A percentile compares a stretch with the other conserved stretches of the same genome.
Conservation (phyloP, 805 yeast species). For the Schwanniomyces sp. region DNA sequence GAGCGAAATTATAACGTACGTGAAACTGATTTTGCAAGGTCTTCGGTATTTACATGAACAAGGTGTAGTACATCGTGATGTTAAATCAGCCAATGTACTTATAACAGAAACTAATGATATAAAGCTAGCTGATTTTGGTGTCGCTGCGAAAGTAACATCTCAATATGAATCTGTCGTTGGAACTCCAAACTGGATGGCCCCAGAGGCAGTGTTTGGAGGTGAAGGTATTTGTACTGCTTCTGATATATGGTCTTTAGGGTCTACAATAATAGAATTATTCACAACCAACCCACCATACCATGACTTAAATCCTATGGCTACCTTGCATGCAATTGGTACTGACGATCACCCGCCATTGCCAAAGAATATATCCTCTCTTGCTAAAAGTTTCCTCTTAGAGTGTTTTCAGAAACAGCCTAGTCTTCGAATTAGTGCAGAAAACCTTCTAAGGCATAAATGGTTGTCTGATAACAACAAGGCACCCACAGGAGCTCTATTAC, state of each 20-base stretch:
- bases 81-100: slow-evolving; percentile 89
- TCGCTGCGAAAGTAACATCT: slow-evolving; percentile 62
- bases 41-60: slow-evolving; percentile 65
- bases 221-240: slow-evolving; percentile 86
- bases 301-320: slow-evolving; percentile 72
- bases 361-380: slow-evolving; percentile 38
- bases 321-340: slow-evolving; percentile 79
- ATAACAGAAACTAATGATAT: slow-evolving; percentile 64
- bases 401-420: slow-evolving; percentile 75
- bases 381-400: slow-evolving; percentile 57
- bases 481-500: slow-evolving; percentile 1
- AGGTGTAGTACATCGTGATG: slow-evolving; percentile 82
- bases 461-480: slow-evolving; percentile 21
- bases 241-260: slow-evolving; percentile 93
- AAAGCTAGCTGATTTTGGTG: slow-evolving; percentile 94
- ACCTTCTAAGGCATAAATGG: slow-evolving; percentile 65
- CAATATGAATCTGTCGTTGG: slow-evolving; percentile 59
- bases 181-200: slow-evolving; percentile 99
- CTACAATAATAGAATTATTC: slow-evolving; percentile 85
- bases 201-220: slow-evolving; percentile 79
- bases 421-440: slow-evolving; percentile 54
- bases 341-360: slow-evolving; percentile 75
- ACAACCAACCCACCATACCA: slow-evolving; percentile 89
- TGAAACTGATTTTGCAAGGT: slow-evolving; percentile 57
- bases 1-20: slow-evolving; percentile 46